Percentiles rank a stretch among this genome's conserved stretches.
These are phyloP conservation scores for Cucurbita ficifolia DNA, from an alignment of 306 rosid species.

Conservation along the genomic window DNA sequence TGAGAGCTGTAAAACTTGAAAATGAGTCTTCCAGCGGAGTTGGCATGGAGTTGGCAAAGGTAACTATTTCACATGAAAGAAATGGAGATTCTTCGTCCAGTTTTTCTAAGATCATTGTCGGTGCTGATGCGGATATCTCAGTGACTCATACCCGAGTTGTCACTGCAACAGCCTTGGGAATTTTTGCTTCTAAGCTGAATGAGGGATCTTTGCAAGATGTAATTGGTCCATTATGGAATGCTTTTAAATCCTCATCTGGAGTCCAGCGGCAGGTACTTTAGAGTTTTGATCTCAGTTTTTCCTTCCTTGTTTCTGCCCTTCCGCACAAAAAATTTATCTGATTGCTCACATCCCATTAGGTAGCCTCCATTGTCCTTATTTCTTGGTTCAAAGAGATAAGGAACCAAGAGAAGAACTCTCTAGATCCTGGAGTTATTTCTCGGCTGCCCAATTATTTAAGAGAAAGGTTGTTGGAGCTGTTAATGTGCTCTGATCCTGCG, in stretches of 20 bases:
- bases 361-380: slow-evolving; percentile 76
- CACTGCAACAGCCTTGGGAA: slow-evolving; percentile 80
- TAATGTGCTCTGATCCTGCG: slow-evolving; percentile 71
- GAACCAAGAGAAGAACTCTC: slow-evolving; percentile 12
- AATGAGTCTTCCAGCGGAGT: slow-evolving; percentile 42
- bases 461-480: slow-evolving; percentile 71
- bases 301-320: background rate
- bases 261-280: slow-evolving; percentile 74
- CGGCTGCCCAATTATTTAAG: slow-evolving; percentile 27
- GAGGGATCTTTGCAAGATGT: slow-evolving; percentile 39
- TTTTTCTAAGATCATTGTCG: slow-evolving; percentile 69
- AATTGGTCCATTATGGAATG: slow-evolving; percentile 56
- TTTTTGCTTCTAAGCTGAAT: slow-evolving; percentile 61
- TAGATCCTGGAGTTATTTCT: slow-evolving; percentile 22
- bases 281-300: background rate
- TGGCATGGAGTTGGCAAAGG: slow-evolving; percentile 39
- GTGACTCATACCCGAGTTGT: slow-evolving; percentile 83
- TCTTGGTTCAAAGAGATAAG: slow-evolving; percentile 83
- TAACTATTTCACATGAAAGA: slow-evolving; percentile 40
- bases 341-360: slow-evolving; percentile 28
- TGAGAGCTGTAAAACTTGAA: slow-evolving; percentile 81
- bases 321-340: background rate
- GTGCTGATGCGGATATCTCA: slow-evolving; percentile 70
- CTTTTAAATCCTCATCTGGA: slow-evolving; percentile 66
- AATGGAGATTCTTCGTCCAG: slow-evolving; percentile 51